Percentiles rank a stretch among this genome's conserved stretches.
Conservation (phyloP, 108 stramenopile genomes). For the Nitzschia sp. region DNA sequence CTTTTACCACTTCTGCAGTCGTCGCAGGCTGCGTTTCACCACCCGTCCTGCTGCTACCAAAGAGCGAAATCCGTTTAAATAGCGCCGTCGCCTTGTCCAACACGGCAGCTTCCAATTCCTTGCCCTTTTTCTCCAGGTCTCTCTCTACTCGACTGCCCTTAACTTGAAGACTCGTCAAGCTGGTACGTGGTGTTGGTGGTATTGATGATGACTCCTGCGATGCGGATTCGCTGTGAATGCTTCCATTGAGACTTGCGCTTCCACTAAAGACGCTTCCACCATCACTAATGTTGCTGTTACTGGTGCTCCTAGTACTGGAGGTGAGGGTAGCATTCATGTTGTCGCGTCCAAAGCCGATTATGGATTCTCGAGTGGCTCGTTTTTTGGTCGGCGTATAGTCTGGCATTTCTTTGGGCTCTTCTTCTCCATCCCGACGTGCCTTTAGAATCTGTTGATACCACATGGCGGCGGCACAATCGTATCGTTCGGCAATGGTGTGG, state of each 20-base stretch:
- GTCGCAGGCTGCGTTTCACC: no score
- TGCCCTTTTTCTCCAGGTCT: no score
- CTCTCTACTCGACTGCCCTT: no score
- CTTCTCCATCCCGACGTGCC: constrained; percentile 43
- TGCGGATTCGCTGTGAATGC: neutral
- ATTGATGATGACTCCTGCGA: no score
- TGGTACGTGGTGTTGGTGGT: no score
- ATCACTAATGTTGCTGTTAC: neutral
- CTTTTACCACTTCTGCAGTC: no score
- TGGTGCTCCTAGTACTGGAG: neutral
- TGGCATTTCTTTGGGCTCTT: constrained; percentile 49
- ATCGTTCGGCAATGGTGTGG: constrained; percentile 17
- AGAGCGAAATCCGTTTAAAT: no score
- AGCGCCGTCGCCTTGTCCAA: neutral
- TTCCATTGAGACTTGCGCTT: neutral
- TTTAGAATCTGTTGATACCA: constrained; percentile 42
- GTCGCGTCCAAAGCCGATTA: neutral
- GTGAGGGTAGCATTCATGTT: neutral
- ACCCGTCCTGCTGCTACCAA: no score
- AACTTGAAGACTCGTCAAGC: no score
- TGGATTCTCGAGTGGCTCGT: neutral
- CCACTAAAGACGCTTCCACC: no score
- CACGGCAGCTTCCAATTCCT: no score
- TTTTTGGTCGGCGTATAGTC: neutral
- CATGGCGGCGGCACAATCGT: constrained; percentile 33